A percentile compares a stretch with the other conserved stretches of the same genome.
These are phyloP conservation scores for Aspergillus caelatus DNA, from an alignment of 2,329 filamentous ascomycete genomes.

Conservation along the genomic window DNA sequence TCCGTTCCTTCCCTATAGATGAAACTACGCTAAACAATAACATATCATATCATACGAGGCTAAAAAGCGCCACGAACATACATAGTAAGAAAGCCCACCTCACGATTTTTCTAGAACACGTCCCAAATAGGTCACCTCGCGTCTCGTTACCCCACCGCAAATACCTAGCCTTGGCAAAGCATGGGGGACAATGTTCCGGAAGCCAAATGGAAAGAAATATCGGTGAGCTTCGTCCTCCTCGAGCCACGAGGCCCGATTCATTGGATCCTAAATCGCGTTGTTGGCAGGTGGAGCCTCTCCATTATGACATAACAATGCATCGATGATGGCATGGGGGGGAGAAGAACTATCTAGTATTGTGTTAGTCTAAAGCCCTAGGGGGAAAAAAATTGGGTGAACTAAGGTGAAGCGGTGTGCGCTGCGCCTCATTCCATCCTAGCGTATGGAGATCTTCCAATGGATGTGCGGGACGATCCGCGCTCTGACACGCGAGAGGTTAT, in stretches of 20 bases:
- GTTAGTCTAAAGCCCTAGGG: too few species aligned
- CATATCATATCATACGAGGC: conserved; percentile 1
- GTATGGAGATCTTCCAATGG: conserved; percentile 22
- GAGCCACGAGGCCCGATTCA: conserved; percentile 4
- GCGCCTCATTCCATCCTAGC: conserved; percentile 21
- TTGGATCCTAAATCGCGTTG: conserved; percentile 16
- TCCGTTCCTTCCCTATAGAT: neutral
- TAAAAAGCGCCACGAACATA: neutral
- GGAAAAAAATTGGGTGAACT: neutral
- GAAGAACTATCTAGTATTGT: neutral
- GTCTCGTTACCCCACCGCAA: neutral
- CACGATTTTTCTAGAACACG: conserved; percentile 1
- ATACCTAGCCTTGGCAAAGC: conserved; percentile 4
- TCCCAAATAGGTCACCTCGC: neutral
- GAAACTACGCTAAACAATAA: neutral
- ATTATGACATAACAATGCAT: conserved; percentile 10
- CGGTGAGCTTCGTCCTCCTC: conserved; percentile 13
- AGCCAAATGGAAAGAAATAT: conserved; percentile 13
- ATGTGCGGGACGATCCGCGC: conserved; percentile 20
- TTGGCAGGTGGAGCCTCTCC: conserved; percentile 10
- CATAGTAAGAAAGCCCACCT: neutral
- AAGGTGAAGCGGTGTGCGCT: conserved; percentile 24
- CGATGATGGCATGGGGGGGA: neutral
- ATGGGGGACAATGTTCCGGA: conserved; percentile 14
- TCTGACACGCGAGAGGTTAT: conserved; percentile 20